A percentile compares a stretch with the other conserved stretches of the same genome.
Evolutionary conservation across 2,329 filamentous ascomycete genomes (phyloP).

Genomic region (Allantophomopsis lycopodina): DNA sequence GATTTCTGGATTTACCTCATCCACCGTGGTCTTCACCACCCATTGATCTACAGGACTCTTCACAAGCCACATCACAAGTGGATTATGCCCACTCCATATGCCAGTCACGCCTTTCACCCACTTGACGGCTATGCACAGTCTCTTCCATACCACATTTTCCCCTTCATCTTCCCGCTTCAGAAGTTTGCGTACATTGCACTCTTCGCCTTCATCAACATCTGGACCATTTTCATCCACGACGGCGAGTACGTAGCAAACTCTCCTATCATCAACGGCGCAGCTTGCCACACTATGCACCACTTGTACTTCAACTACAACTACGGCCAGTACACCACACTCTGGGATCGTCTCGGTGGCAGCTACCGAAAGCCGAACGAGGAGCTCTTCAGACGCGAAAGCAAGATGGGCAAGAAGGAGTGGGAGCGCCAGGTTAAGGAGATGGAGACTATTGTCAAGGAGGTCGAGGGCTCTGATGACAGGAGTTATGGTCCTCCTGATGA

Average conservation of each 20-base stretch:
- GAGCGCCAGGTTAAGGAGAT: slow-evolving; percentile 68
- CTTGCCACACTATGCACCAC: slow-evolving; percentile 89
- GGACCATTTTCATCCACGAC: slow-evolving; percentile 93
- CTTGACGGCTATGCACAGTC: slow-evolving; percentile 83
- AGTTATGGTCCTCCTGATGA: slow-evolving; percentile 8
- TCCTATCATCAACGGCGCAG: slow-evolving; percentile 85
- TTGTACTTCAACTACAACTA: slow-evolving; percentile 85
- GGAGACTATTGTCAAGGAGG: slow-evolving; percentile 36
- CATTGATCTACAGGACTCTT: slow-evolving; percentile 67
- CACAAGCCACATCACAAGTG: slow-evolving; percentile 99
- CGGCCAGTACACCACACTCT: slow-evolving; percentile 84
- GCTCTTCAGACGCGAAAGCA: slow-evolving; percentile 71
- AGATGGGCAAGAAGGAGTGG: slow-evolving; percentile 75
- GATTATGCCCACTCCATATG: slow-evolving; percentile 95
- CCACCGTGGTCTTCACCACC: slow-evolving; percentile 74
- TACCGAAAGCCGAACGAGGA: slow-evolving; percentile 79
- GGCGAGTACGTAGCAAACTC: slow-evolving; percentile 88
- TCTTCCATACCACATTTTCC: slow-evolving; percentile 85
- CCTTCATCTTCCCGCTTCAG: slow-evolving; percentile 83
- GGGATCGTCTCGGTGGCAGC: slow-evolving; percentile 77
- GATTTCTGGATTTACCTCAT: slow-evolving; percentile 88
- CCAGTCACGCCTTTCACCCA: slow-evolving; percentile 89
- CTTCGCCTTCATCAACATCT: slow-evolving; percentile 90
- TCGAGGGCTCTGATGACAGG: slow-evolving; percentile 29
- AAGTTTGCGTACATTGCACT: slow-evolving; percentile 78